These are phyloP conservation scores for Xylaria telfairii DNA, from an alignment of 495 filamentous ascomycete species.

Conservation along the genomic window DNA sequence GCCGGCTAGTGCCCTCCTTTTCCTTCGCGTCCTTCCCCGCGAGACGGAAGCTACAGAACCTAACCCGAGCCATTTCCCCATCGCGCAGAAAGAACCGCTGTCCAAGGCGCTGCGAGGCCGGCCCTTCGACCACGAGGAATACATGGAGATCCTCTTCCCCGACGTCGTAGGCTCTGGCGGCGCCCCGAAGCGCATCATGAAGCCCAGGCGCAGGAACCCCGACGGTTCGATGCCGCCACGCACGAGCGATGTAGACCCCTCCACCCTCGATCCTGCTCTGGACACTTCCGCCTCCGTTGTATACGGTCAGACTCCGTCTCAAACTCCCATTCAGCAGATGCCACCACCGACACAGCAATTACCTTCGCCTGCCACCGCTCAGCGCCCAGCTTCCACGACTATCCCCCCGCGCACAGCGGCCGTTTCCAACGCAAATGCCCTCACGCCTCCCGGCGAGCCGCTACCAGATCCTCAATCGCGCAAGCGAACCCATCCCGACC, in stretches of 20 bases:
- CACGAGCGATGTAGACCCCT: conserved; percentile 29
- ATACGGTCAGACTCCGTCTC: conserved; percentile 32
- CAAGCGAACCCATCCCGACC: conserved; percentile 35
- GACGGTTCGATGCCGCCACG: conserved; percentile 39
- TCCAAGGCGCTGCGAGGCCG: conserved; percentile 54
- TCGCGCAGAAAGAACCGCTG: conserved; percentile 51
- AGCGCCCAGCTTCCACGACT: conserved; percentile 37
- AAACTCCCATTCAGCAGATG: conserved; percentile 29
- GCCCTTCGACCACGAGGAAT: conserved; percentile 58
- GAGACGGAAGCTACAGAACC: too few species aligned
- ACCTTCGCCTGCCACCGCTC: conserved; percentile 24
- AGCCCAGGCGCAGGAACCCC: conserved; percentile 47
- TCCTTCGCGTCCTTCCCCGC: not conserved
- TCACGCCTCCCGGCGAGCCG: conserved; percentile 58
- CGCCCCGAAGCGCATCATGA: conserved; percentile 57
- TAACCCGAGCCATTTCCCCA: conserved; percentile 13
- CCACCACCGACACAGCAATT: conserved; percentile 20
- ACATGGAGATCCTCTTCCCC: conserved; percentile 57
- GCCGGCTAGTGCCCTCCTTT: not conserved
- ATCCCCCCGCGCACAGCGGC: conserved; percentile 43
- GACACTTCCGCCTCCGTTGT: conserved; percentile 26
- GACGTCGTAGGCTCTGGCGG: conserved; percentile 58
- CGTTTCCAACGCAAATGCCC: conserved; percentile 43
- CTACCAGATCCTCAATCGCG: conserved; percentile 39
- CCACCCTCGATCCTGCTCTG: conserved; percentile 35